Base-by-base conservation (phyloP, 148 eudicot genomes). In the Silene conica region DNA sequence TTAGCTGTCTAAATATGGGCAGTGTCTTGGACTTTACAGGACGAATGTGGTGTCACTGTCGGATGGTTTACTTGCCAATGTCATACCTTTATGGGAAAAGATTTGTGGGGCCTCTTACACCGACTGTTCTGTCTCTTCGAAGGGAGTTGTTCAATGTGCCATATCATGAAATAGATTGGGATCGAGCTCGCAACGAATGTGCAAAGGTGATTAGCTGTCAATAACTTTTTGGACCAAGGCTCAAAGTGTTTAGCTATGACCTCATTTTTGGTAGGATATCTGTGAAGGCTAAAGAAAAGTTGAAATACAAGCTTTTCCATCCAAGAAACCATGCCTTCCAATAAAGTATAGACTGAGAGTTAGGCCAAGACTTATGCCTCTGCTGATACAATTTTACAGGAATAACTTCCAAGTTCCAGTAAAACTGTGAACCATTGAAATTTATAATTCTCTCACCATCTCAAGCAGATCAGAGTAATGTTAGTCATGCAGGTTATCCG, bases 1-100 rank as follows among this genome's bases (percentile, higher is more conserved):
- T 10, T 45, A 38, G 43, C 9, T 64, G 65, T 26, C 23, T 46
- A 50, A 52, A 5, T 50, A 52, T 52, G 59, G 50, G 72, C 60
- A 69, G 13, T 69, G 18, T 52, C 38, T 50, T 50, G 50, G 45
- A n/a, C 28, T 57, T 63, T 77, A 74, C 89, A 95, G 99, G 99
- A 86, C 86, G 94, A 83, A 92, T 95, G 94, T 95, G 97, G 97
- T 92, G 99, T 80, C 97, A 95, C 87, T 92, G 97, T 79, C 88
- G 99, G 55, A 90, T 95, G 99, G 96, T 95, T 82, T 95, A 95
- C 82, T 83, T 95, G 80, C 99, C 99, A 18, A 92, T 95, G 97
- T 95, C 94, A 71, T 95, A 89, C 82, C 81, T 92, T 79, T 95
- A 95, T 74, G 99, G 97, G 75, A 95, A 88, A 84, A 86, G 98